Evolutionary conservation across 352 stramenopile genomes (phyloP).

Genomic region (Globisporangium cederbergense): DNA sequence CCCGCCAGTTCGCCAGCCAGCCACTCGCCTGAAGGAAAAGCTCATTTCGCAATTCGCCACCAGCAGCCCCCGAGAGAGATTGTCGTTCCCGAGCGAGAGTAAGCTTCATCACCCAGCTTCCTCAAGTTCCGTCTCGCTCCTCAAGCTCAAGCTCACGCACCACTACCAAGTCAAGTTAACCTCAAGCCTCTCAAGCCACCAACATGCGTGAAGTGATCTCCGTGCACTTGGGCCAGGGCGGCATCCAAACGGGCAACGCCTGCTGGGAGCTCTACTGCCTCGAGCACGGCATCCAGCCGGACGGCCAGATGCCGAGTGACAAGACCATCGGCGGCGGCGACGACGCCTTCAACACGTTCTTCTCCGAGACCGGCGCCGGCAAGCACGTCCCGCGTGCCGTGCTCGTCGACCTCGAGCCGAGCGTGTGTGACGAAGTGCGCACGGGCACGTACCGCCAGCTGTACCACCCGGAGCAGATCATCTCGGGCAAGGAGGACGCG

Average conservation of each 20-base stretch:
- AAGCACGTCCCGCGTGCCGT: slow-evolving; percentile 98
- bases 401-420: slow-evolving; percentile 97
- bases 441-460: slow-evolving; percentile 94
- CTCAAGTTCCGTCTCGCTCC: slow-evolving; percentile 19
- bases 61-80: background rate
- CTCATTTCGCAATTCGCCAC: slow-evolving; percentile 10
- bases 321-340: slow-evolving; percentile 92
- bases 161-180: background rate
- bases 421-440: slow-evolving; percentile 97
- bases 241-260: slow-evolving; percentile 83
- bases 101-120: slow-evolving; percentile 79
- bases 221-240: slow-evolving; percentile 85
- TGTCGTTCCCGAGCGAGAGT: slow-evolving; percentile 24
- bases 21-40: background rate
- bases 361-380: slow-evolving; percentile 90
- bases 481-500: slow-evolving; percentile 97
- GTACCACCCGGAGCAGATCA: slow-evolving; percentile 98
- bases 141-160: background rate
- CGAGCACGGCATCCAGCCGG: slow-evolving; percentile 89
- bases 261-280: slow-evolving; percentile 86
- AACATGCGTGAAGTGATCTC: slow-evolving; percentile 79
- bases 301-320: slow-evolving; percentile 92
- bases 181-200: background rate
- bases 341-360: slow-evolving; percentile 98
- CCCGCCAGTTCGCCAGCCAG: background rate